Evolutionary conservation across 306 rosid species (phyloP).

Genomic region (Pterocarpus macrocarpus): DNA sequence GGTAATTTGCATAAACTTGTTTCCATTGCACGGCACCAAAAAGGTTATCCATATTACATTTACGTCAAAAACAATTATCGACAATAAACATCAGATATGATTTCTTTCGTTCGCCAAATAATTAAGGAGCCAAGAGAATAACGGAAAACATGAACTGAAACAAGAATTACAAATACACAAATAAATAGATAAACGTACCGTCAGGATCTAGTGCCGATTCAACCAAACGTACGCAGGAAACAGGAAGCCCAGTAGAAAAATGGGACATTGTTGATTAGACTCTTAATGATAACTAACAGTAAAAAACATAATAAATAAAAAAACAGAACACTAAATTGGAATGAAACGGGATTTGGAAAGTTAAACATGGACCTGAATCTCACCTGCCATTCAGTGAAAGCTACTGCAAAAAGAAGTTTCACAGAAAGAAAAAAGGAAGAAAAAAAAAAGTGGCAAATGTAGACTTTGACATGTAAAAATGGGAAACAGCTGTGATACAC

Average conservation of each 20-base stretch:
- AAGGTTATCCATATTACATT: no score
- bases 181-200: slow-evolving; percentile 57
- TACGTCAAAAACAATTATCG: no score
- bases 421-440: not conserved
- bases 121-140: not conserved
- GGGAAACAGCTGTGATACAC: slow-evolving; percentile 16
- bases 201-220: slow-evolving; percentile 73
- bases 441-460: not conserved
- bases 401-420: no score
- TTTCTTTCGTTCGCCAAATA: not conserved
- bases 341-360: slow-evolving; percentile 8
- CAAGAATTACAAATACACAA: not conserved
- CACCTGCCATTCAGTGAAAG: slow-evolving; percentile 42
- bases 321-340: not conserved
- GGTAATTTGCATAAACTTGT: no score
- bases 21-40: no score
- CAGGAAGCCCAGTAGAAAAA: not conserved
- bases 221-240: slow-evolving; percentile 11
- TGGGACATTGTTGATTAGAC: slow-evolving; percentile 34
- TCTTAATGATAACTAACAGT: slow-evolving; percentile 4
- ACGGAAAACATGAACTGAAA: not conserved
- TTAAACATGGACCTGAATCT: slow-evolving; percentile 34
- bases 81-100: no score
- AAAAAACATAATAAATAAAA: not conserved
- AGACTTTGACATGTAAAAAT: not conserved